These are phyloP conservation scores for Neofusicoccum kwambonambiense DNA, from an alignment of 2,329 filamentous ascomycete genomes.

Conservation along the genomic window DNA sequence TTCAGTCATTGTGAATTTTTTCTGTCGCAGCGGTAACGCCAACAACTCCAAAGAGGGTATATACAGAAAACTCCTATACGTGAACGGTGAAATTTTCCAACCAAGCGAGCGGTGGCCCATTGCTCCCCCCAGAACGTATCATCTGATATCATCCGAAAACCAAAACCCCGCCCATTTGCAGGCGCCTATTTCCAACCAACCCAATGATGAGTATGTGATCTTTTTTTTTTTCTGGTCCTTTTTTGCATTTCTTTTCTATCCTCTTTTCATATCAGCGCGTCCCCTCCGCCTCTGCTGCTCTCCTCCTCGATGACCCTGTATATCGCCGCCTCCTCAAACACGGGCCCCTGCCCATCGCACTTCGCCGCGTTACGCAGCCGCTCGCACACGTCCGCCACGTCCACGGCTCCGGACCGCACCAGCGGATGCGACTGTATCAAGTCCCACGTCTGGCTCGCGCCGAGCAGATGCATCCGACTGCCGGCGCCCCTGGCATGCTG, in stretches of 20 bases:
- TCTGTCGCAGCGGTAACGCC: no score
- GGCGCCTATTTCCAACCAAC: no score
- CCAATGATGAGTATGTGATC: no score
- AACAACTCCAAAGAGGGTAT: constrained; percentile 3
- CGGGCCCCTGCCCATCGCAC: constrained; percentile 83
- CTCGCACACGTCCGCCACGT: constrained; percentile 79
- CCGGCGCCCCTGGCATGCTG: constrained; percentile 48
- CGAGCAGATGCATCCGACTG: constrained; percentile 50
- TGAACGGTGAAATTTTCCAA: not conserved
- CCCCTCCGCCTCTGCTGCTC: constrained; percentile 66
- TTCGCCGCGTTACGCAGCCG: constrained; percentile 70
- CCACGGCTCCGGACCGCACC: constrained; percentile 73
- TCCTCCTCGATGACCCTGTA: constrained; percentile 71
- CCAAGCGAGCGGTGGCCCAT: not conserved
- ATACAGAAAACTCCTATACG: not conserved
- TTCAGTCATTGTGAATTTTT: no score
- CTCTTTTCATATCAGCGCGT: constrained; percentile 64
- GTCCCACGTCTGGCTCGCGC: constrained; percentile 83
- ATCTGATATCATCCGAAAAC: no score
- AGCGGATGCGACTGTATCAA: constrained; percentile 78
- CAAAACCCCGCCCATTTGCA: no score
- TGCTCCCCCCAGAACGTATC: no score
- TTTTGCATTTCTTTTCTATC: not conserved
- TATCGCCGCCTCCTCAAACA: constrained; percentile 78
- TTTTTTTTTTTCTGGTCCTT: not conserved